Conservation (phyloP, 2,329 filamentous ascomycete genomes). For the Apiospora phragmitis region DNA sequence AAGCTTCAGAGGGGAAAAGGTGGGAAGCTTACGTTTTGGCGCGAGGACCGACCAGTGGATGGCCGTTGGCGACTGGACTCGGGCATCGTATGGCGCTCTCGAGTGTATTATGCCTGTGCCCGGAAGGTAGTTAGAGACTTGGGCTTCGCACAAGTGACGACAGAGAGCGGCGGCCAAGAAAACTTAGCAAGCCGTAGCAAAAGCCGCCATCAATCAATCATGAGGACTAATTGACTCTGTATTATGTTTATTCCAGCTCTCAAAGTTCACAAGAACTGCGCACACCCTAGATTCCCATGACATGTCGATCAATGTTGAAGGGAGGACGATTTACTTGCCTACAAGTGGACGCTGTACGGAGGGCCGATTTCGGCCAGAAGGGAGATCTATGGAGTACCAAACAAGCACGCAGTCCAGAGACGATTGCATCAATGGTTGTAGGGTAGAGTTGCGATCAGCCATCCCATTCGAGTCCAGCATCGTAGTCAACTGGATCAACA, state of each 20-base stretch:
- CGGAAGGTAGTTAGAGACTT: not conserved
- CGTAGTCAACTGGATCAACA: not conserved
- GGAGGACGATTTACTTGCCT: not conserved
- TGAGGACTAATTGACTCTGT: too few relatives aligned
- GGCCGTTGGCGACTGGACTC: not conserved
- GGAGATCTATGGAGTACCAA: not conserved
- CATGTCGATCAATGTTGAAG: not conserved
- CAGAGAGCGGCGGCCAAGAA: too few relatives aligned
- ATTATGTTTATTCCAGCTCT: not conserved
- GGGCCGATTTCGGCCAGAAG: not conserved
- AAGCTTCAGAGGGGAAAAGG: not conserved
- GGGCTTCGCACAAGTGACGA: too few relatives aligned
- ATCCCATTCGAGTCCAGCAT: too few relatives aligned
- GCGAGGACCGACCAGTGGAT: not conserved
- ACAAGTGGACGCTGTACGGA: not conserved
- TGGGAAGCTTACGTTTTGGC: not conserved
- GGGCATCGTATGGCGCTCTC: not conserved
- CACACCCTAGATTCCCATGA: not conserved
- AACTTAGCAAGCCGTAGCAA: too few relatives aligned
- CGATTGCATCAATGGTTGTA: not conserved
- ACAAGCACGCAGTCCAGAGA: not conserved
- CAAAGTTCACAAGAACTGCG: not conserved
- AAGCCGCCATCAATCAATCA: too few relatives aligned
- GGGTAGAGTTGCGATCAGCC: not conserved
- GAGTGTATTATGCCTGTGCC: not conserved